phyloP scores from a whole-genome alignment of 495 filamentous ascomycete genomes.

The Neurospora africana region DNA sequence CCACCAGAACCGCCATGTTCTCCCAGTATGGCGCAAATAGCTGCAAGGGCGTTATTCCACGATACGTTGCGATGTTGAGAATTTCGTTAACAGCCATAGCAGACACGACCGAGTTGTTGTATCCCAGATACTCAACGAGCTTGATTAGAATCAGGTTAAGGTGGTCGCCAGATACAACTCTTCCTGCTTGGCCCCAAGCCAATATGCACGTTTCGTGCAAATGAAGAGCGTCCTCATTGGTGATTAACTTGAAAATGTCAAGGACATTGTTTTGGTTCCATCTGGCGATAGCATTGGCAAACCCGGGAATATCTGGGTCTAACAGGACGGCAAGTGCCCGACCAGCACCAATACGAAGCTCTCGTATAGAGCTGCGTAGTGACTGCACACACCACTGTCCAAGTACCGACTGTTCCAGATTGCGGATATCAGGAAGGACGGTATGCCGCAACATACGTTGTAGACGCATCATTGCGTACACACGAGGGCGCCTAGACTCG shows the following conservation, averaged over 20 bases:
- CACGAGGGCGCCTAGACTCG: constrained; percentile 50
- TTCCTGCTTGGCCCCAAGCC: constrained; percentile 72
- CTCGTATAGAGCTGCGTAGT: constrained; percentile 70
- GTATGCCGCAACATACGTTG: constrained; percentile 59
- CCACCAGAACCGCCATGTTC: constrained; percentile 64
- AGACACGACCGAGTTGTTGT: constrained; percentile 68
- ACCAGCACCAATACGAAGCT: constrained; percentile 74
- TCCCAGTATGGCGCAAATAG: constrained; percentile 82
- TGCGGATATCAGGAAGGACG: constrained; percentile 41
- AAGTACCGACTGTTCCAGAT: constrained; percentile 52
- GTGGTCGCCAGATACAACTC: constrained; percentile 53
- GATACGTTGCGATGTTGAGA: constrained; percentile 52
- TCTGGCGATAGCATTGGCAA: constrained; percentile 23
- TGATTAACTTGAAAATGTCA: constrained; percentile 57
- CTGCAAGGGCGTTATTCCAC: constrained; percentile 46
- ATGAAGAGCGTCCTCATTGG: constrained; percentile 49
- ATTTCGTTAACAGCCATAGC: constrained; percentile 68
- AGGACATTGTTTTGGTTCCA: constrained; percentile 60
- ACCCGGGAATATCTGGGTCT: constrained; percentile 34
- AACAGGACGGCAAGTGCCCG: constrained; percentile 47
- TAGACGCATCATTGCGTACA: constrained; percentile 63
- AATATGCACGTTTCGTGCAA: constrained; percentile 77
- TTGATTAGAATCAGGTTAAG: constrained; percentile 75
- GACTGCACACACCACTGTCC: constrained; percentile 76
- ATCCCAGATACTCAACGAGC: constrained; percentile 76